Evolutionary conservation across 768 basidiomycete genomes (phyloP), one percentile per base, ranked within the genome.

Genomic region (Termitomyces sp.): DNA sequence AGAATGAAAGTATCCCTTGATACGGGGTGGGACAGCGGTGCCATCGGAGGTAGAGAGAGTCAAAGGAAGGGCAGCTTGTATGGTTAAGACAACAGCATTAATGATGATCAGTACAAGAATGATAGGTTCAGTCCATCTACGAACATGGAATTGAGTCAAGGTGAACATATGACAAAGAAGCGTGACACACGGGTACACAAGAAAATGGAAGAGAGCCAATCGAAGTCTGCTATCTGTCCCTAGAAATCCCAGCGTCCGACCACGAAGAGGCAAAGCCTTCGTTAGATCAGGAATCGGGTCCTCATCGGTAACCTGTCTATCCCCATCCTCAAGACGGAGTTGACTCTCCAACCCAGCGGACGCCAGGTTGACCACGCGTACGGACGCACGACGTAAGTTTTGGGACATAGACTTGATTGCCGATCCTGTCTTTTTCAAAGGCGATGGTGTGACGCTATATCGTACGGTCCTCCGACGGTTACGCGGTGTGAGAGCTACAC

Each of bases 41-140:
- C 71, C 73, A 55, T 72, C 70, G 41, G 69, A 66, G n/a, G 72
- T 73, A n/a, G 81, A 71, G 3, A 88, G 72, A 19, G 82, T 80
- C 32, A 85, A 68, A 3, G 86, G 73, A 52, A 74, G 79, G 35
- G 88, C 81, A 8, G 91, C 82, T 72, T 98, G 94, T 23, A 89
- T 79, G 5, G 90, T 86, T 49, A 98, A 76, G 21, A 95, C 76
- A 55, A 91, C 76, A 19, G 91, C 90, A 66, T 97, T 89, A 59
- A 88, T 59, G 55, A 98, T 78, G 66, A 98, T 97, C 52, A 94
- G 77, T 23, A 89, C 63, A 43, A 98, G 80, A 58, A 98, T 90
- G 23, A 76, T 57, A 27, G 91, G 91, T 72, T 98, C 96, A 17
- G 94, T 95, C 80, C 84, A 89, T 57, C 91, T 93, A 49, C 19